Evolutionary conservation across 129 eudicot genomes (phyloP), one percentile per base, ranked within the genome.

Genomic region (Centella asiatica): DNA sequence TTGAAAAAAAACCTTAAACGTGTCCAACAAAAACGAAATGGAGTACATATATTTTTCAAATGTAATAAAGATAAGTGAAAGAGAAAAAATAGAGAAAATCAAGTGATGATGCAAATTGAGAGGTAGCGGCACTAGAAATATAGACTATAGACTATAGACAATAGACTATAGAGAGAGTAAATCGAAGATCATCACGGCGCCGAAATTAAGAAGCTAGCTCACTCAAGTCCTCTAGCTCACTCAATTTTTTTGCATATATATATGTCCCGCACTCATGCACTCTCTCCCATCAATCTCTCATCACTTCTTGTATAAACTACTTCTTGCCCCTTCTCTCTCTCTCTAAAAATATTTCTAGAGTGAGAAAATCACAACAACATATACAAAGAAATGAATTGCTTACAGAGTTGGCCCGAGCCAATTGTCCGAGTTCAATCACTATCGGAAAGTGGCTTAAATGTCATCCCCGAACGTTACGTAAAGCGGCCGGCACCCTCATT

Each of bases 361-460:
- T n/a, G n/a, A n/a, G n/a, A n/a, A n/a, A n/a, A n/a, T n/a, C n/a
- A n/a, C n/a, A n/a, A n/a, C n/a, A n/a, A n/a, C n/a, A n/a, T 36
- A 13, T 44, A 4, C 14, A 1, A 15, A 2, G 14, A 8, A 7
- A 56, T 56, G 61, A 56, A 18, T n/a, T 56, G 61, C 60, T 20
- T 79, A 50, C 77, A 66, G 59, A 69, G 76, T 45, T 87, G 95
- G 95, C 95, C 95, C 10, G 93, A 80, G 37, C 95, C 95, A 0
- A 65, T 87, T 0, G 78, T 80, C 15, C 77, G 95, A 39, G 95
- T 87, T 37, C 95, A 87, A 52, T 76, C 80, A 4, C 42, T 87
- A 19, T 76, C 95, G 0, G 86, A 83, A 37, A 83, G 93, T 44
- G 93, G 93, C 52, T 71, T 81, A 4, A 65, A 60, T 24, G 62